These are phyloP conservation scores for Ilyonectria destructans DNA, from an alignment of 2,329 filamentous ascomycete genomes.

Conservation along the genomic window DNA sequence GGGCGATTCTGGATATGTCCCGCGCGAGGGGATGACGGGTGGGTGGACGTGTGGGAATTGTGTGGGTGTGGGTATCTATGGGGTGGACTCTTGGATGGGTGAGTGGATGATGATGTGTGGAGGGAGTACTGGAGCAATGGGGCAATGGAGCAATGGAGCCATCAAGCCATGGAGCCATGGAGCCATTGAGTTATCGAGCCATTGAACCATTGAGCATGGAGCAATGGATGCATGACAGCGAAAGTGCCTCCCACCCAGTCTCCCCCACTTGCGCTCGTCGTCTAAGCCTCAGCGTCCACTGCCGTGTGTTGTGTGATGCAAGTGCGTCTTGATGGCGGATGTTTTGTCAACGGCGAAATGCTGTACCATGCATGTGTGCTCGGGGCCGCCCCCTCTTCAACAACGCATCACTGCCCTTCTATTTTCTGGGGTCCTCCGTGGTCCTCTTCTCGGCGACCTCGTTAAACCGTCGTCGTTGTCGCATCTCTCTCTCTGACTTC, in stretches of 20 bases:
- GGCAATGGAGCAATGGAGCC: constrained; percentile 35
- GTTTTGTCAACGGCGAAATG: neutral
- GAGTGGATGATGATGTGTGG: constrained; percentile 17
- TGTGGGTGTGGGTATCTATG: constrained; percentile 9
- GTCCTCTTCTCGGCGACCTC: neutral
- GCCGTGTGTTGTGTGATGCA: constrained; percentile 42
- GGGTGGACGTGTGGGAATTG: neutral
- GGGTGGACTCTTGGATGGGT: constrained; percentile 20
- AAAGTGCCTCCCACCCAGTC: neutral
- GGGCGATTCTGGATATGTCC: neutral
- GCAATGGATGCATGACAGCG: constrained; percentile 13
- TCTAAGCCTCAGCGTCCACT: constrained; percentile 40
- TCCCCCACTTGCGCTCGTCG: constrained; percentile 17
- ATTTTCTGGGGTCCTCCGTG: neutral
- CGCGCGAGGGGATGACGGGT: constrained; percentile 4
- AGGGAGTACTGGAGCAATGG: constrained; percentile 21
- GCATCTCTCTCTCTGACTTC: neutral
- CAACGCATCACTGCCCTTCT: neutral
- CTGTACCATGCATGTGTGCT: neutral
- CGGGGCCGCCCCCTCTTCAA: neutral
- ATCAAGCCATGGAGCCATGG: constrained; percentile 21
- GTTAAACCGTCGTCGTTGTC: neutral
- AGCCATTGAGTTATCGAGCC: constrained; percentile 21
- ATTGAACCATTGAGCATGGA: constrained; percentile 27
- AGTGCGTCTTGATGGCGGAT: constrained; percentile 3